phyloP scores from a whole-genome alignment of 768 basidiomycete species.

The Amanita pseudoporphyria region DNA sequence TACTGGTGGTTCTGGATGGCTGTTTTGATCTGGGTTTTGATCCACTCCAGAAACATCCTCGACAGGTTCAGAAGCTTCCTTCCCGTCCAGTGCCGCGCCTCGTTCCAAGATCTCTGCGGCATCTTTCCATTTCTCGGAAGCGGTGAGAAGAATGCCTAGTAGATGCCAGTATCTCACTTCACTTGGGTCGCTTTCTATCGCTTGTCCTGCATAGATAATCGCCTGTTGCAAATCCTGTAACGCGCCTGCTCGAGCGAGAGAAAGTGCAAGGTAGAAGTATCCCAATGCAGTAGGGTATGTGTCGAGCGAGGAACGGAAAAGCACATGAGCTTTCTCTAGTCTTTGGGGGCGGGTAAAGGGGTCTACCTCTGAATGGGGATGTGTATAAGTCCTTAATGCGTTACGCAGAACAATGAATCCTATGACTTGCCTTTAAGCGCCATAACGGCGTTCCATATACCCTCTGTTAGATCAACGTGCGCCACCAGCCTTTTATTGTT shows the following conservation, averaged over 20 bases:
- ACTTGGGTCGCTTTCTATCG: conserved; percentile 59
- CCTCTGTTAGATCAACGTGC: conserved; percentile 57
- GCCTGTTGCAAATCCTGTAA: conserved; percentile 61
- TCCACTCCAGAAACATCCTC: conserved; percentile 13
- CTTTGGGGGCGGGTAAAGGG: conserved; percentile 47
- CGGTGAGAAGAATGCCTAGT: conserved; percentile 72
- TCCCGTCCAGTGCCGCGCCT: conserved; percentile 54
- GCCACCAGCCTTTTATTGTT: conserved; percentile 47
- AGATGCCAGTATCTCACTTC: conserved; percentile 85
- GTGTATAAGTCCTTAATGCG: neutral
- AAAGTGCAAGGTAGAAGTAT: conserved; percentile 76
- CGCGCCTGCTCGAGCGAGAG: conserved; percentile 54
- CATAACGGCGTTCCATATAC: conserved; percentile 62
- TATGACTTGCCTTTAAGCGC: conserved; percentile 50
- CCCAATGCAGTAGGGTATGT: conserved; percentile 42
- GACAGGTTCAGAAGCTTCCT: conserved; percentile 11
- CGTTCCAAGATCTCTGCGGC: conserved; percentile 70
- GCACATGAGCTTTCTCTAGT: conserved; percentile 45
- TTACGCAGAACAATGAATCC: neutral
- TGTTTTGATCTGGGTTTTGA: neutral
- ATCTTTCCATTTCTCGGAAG: conserved; percentile 69
- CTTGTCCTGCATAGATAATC: conserved; percentile 51
- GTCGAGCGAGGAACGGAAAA: conserved; percentile 40
- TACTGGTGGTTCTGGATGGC: neutral
- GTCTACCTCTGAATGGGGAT: conserved; percentile 45